Evolutionary conservation across 495 filamentous ascomycete genomes (phyloP).

Genomic region (Penicillium lividum): DNA sequence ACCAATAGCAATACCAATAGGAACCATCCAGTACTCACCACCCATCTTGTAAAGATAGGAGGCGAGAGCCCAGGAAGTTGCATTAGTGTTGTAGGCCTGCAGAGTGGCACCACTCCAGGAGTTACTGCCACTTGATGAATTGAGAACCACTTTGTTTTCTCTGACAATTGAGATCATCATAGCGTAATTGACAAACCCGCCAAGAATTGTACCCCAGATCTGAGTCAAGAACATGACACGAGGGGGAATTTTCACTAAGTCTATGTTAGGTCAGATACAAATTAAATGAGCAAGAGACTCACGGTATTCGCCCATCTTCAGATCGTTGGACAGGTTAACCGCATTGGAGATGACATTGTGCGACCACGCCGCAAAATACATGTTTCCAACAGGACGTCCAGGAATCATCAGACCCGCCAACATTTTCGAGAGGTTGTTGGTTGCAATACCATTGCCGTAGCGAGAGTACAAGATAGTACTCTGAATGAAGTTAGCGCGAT

Average conservation of each 20-base stretch:
- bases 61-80: constrained; percentile 48
- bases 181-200: constrained; percentile 50
- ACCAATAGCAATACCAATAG: constrained; percentile 49
- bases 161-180: constrained; percentile 48
- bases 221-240: constrained; percentile 47
- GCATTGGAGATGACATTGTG: constrained; percentile 36
- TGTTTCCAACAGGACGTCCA: constrained; percentile 45
- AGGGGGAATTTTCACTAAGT: constrained; percentile 46
- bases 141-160: constrained; percentile 37
- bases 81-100: constrained; percentile 42
- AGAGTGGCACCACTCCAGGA: constrained; percentile 51
- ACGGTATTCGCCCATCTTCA: constrained; percentile 44
- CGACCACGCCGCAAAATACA: constrained; percentile 46
- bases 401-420: constrained; percentile 40
- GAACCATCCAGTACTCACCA: constrained; percentile 42
- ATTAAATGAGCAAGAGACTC: constrained; percentile 2
- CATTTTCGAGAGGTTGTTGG: constrained; percentile 44
- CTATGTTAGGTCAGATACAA: neutral
- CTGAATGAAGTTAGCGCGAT: constrained; percentile 13
- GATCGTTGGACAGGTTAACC: constrained; percentile 37
- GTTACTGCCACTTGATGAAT: constrained; percentile 38
- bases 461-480: constrained; percentile 35
- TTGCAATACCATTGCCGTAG: constrained; percentile 39
- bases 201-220: constrained; percentile 46
- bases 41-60: constrained; percentile 39